Evolutionary conservation across 805 yeast genomes (phyloP).

Genomic region (Suhomyces pyralidae): DNA sequence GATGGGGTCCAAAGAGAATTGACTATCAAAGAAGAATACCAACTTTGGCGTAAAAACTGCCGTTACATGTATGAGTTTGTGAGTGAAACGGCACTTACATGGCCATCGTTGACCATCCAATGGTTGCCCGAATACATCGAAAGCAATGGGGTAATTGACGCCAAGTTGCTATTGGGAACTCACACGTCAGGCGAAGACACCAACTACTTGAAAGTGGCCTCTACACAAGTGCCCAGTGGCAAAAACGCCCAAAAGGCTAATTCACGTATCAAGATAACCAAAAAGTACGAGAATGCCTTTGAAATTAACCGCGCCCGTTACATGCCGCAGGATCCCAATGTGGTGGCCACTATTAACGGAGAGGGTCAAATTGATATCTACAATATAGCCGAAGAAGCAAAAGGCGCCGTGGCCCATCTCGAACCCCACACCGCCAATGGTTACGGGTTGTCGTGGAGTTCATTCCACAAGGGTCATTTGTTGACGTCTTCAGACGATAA

Average conservation of each 20-base stretch:
- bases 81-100: conserved; percentile 71
- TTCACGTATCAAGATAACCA: conserved; percentile 57
- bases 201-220: conserved; percentile 63
- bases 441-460: conserved; percentile 71
- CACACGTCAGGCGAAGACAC: conserved; percentile 70
- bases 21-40: conserved; percentile 63
- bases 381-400: conserved; percentile 29
- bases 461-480: conserved; percentile 44
- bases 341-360: conserved; percentile 68
- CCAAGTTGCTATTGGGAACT: conserved; percentile 64
- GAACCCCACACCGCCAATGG: conserved; percentile 65
- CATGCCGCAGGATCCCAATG: conserved; percentile 56
- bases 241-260: conserved; percentile 30
- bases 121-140: conserved; percentile 56
- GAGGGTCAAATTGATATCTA: conserved; percentile 59
- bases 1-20: conserved; percentile 31
- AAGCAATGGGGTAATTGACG: conserved; percentile 32
- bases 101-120: conserved; percentile 81
- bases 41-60: conserved; percentile 77
- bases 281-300: conserved; percentile 57
- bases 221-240: conserved; percentile 54
- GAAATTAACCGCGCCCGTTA: conserved; percentile 74
- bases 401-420: conserved; percentile 28
- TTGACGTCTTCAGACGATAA: conserved; percentile 67
- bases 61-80: conserved; percentile 81